Percentiles rank a stretch among this genome's conserved stretches.
Evolutionary conservation across 2,329 filamentous ascomycete species (phyloP).

Genomic region (Cercospora brassicicola): DNA sequence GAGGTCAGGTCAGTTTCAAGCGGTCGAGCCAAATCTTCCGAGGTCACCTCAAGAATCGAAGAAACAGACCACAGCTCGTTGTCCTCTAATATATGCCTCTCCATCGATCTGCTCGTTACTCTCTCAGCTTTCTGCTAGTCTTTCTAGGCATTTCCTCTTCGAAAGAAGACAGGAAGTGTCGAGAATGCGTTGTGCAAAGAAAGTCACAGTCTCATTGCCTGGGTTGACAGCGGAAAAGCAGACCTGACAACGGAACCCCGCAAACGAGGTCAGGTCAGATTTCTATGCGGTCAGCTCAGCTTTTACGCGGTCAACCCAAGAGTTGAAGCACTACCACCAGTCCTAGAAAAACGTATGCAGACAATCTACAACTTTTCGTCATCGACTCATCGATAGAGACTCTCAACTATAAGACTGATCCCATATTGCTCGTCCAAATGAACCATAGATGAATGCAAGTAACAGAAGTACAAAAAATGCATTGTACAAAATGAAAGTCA

Average conservation of each 20-base stretch:
- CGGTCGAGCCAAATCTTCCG: neutral
- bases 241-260: neutral
- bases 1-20: neutral
- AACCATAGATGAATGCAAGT: too few species aligned
- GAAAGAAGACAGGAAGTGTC: too few species aligned
- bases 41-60: neutral
- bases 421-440: too few species aligned
- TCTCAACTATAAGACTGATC: too few species aligned
- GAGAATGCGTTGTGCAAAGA: too few species aligned
- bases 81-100: too few species aligned
- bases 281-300: neutral
- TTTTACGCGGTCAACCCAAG: neutral
- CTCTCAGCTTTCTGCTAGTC: neutral
- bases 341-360: too few species aligned
- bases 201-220: too few species aligned
- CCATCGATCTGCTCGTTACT: too few species aligned
- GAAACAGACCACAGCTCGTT: neutral
- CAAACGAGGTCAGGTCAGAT: neutral
- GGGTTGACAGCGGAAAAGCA: neutral
- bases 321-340: too few species aligned
- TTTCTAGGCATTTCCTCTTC: neutral
- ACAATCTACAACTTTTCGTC: too few species aligned
- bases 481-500: neutral
- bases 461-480: neutral
- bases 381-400: neutral